Base-by-base conservation (phyloP, 306 rosid genomes). In the Rosa lucieae region DNA sequence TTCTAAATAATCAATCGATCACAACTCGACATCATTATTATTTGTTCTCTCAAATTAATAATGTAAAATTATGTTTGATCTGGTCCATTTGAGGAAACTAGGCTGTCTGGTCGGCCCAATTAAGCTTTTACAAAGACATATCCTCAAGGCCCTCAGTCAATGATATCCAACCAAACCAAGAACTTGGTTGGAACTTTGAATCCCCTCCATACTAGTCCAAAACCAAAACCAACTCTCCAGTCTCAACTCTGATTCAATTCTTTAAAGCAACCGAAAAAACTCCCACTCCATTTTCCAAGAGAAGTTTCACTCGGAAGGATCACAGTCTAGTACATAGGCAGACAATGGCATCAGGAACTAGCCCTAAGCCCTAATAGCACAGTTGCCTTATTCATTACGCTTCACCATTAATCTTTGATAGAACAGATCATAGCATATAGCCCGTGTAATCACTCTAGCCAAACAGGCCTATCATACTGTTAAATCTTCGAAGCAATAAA, bases 311-410 rank as follows among this genome's bases (percentile, higher is more conserved):
- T 29, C 3, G 43, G 32, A 63, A 32, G 69, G 69, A 13, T 5
- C 69, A 32, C 5, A 66, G 46, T 35, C 46, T 66, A 66, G 23
- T 7, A 61, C 17, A 26, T 66, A 66, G 47, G 70, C 47, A 37
- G 70, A 66, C 70, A 66, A 17, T 37, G 23, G 15, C 47, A 66
- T 37, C 70, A 37, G 70, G 23, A 66, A 37, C 46, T 66, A 66
- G 70, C 23, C 47, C 11, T 17, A 35, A 66, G 70, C 23, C 46
- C 11, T 39, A 35, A 13, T 29, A 62, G 68, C 42, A 62, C n/a
- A 20, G 29, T 55, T 48, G 70, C 70, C 47, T 66, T 66, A 42
- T 39, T 66, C 70, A 15, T 15, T 66, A 39, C 70, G 70, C 47
- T 37, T 66, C 70, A 39, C 70, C 70, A 66, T 66, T 14, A 37